Evolutionary conservation across 2,329 filamentous ascomycete genomes (phyloP), one percentile per base, ranked within the genome.

Genomic region (Beauveria brongniartii): DNA sequence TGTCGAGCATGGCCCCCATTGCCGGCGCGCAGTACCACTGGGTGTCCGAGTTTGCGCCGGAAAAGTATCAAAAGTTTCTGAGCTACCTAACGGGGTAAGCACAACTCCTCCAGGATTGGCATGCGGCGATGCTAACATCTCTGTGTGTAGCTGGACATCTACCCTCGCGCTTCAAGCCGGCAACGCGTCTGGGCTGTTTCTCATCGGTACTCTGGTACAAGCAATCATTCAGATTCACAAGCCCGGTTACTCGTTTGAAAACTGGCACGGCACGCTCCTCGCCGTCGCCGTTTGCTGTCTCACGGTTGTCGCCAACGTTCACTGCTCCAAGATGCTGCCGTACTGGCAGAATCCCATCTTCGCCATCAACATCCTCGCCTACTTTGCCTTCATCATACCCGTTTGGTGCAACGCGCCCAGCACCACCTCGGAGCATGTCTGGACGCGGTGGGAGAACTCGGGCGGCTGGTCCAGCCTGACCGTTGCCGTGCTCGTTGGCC

Each of bases 91-190:
- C 59, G 24, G 59, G 59, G 59, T 61, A 30, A 55, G 44, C 14
- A 30, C 7, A 53, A 59, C 62, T 2, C 9, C 14, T 10, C 16
- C 8, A 8, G 22, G 34, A 37, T 37, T 37, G 1, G 12, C 10
- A 14, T 5, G 34, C 34, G 34, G 12, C 34, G 12, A 37, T 37
- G 34, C 34, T 37, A 37, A 37, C 34, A 14, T 5, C 5, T 37
- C 12, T 37, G 34, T 6, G 5, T 37, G 34, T 6, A 37, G 62
- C 37, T 65, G 64, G 64, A 64, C 59, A 4, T 64, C 61, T 3
- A 61, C 63, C 14, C 58, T 65, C 34, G 64, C 64, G 8, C 59
- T 59, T 47, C 64, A 65, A 34, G 62, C 63, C 4, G 64, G 64
- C 26, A 64, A 64, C 22, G 62, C 61, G 4, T 50, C 56, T 9